phyloP scores from a whole-genome alignment of 2,329 filamentous ascomycete genomes.

The Paecilomyces formosus region DNA sequence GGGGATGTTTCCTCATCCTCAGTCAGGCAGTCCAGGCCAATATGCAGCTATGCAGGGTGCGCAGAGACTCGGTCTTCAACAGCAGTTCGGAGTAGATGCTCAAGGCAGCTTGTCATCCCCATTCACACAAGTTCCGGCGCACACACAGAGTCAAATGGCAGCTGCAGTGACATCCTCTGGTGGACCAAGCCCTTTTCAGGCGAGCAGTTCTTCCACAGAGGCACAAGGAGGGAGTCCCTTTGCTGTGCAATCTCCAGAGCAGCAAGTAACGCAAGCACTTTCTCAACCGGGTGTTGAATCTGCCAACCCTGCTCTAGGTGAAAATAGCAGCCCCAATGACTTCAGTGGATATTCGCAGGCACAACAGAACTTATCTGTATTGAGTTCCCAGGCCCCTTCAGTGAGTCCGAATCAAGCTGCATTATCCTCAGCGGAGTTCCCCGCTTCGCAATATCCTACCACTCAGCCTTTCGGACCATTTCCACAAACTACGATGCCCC shows the following conservation, averaged over 20 bases:
- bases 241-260: not conserved
- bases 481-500: not conserved
- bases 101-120: constrained; percentile 1
- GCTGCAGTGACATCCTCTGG: not conserved
- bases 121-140: not conserved
- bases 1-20: constrained; percentile 2
- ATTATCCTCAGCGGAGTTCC: not conserved
- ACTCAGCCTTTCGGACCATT: not conserved
- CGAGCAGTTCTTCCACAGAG: not conserved
- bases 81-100: not conserved
- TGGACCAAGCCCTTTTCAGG: not conserved
- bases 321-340: not conserved
- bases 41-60: not conserved
- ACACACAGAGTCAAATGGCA: not conserved
- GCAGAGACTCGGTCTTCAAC: not conserved
- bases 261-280: not conserved
- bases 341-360: not conserved
- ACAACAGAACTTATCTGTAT: not conserved
- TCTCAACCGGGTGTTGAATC: not conserved
- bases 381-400: not conserved
- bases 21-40: constrained; percentile 2
- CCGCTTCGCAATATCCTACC: not conserved
- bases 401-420: not conserved
- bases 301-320: not conserved
- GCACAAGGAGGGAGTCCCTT: not conserved